Evolutionary conservation across 2,329 filamentous ascomycete genomes (phyloP), one percentile per base, ranked within the genome.

Genomic region (Alternaria conjuncta): DNA sequence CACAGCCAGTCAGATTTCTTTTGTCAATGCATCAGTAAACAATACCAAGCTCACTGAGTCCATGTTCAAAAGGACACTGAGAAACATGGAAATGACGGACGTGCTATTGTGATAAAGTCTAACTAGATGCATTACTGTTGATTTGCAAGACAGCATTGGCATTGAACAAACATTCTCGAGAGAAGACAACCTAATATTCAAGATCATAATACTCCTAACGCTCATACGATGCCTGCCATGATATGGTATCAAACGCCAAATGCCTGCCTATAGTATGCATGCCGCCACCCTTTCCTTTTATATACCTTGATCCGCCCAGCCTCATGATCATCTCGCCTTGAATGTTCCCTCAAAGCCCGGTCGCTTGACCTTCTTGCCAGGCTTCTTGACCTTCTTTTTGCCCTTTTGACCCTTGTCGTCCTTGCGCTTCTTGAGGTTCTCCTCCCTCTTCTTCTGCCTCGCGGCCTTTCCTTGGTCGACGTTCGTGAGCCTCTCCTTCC

Each of bases 351-450:
- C 87, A 73, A 88, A 88, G 1, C 87, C 86, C 3, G 86, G 84
- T 70, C 86, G 80, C 59, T 81, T 83, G 68, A 84, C 84, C 87
- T 84, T 79, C 63, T 80, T 80, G 10, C 84, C 86, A 73, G 87
- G 89, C 73, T 83, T 83, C 75, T 69, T 84, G 61, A 66, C 82
- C 81, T 87, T 87, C 82, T 84, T 79, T 64, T 77, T 79, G 41
- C 74, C 72, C 85, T 96, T 97, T 80, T 89, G 89, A 76, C 95
- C 93, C 78, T 90, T 90, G 71, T 92, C 90, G 57, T 93, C 91
- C 78, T 92, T 91, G 53, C 91, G 85, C 81, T 92, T 91, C 69
- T 88, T 86, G 53, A 98, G 67, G 67, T 85, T 85, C 47, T 80
- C 78, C 70, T 85, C 83, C 18, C 83, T 77, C 77, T 81, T 83